These are phyloP conservation scores for Albugo laibachii DNA, from an alignment of 352 stramenopile species.

Conservation along the genomic window DNA sequence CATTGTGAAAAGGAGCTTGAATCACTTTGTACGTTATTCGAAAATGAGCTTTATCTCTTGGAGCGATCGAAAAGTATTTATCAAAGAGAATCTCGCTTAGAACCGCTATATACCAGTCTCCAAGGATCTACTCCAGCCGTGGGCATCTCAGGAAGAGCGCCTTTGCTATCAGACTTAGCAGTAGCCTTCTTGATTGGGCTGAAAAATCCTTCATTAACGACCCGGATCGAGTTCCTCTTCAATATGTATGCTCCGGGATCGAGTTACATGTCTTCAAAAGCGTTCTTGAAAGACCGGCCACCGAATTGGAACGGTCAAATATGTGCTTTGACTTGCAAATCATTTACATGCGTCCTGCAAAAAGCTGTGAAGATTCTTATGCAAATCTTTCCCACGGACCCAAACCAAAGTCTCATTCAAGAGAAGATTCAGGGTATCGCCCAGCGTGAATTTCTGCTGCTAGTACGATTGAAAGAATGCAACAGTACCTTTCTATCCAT, in stretches of 20 bases:
- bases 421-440: conserved; percentile 21
- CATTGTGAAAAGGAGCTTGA: conserved; percentile 36
- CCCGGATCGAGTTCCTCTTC: conserved; percentile 65
- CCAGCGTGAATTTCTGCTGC: conserved; percentile 39
- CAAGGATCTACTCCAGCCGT: conserved; percentile 2
- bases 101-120: conserved; percentile 31
- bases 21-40: conserved; percentile 20
- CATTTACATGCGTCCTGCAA: neutral
- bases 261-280: conserved; percentile 7
- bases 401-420: conserved; percentile 10
- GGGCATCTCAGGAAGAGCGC: neutral
- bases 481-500: neutral
- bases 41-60: conserved; percentile 56
- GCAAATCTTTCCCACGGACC: neutral
- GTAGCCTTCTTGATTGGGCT: conserved; percentile 31
- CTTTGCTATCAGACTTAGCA: conserved; percentile 20
- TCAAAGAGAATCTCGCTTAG: conserved; percentile 39
- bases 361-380: neutral
- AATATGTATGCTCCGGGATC: conserved; percentile 21
- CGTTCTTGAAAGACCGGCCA: conserved; percentile 11
- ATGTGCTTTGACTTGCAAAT: conserved; percentile 2
- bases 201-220: conserved; percentile 17
- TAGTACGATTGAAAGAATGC: conserved; percentile 13
- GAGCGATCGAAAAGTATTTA: conserved; percentile 30
- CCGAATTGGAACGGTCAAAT: conserved; percentile 1